Base-by-base conservation (phyloP, 306 rosid genomes). In the Prunus mongolica region DNA sequence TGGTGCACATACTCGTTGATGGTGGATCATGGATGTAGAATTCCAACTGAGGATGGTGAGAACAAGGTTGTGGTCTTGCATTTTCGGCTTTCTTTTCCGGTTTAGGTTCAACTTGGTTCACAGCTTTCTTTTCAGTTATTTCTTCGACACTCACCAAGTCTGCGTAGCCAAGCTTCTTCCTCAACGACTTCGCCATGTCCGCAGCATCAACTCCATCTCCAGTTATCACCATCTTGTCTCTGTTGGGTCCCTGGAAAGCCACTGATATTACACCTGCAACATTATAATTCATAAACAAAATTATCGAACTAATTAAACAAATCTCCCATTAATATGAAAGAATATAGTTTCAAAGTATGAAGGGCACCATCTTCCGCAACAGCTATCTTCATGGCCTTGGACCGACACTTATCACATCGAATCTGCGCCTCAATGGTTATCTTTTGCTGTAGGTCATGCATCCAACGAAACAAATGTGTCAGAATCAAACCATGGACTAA, bases 141-240 rank as follows among this genome's bases (percentile, higher is more conserved):
- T 75, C 67, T 79, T 70, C 80, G 24, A 91, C 84, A 61, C 77
- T 78, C 27, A 81, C 73, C 10, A 91, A 82, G 61, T 60, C 71
- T 0, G 93, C 90, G 65, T 67, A 32, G 66, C 77, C 75, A 61
- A 87, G 78, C 71, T 82, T 89, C 71, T 81, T 70, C 85, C 90
- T 83, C 81, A 87, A 80, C 49, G 80, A 5, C 54, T 55, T 34
- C 6, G 88, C 80, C 25, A 91, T n/a, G 45, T 68, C 11, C 0
- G 72, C 84, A 69, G 90, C 83, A 80, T 87, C 97, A 49, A 87
- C 75, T 74, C 81, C 80, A 10, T 91, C 84, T 52, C 84, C 84
- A 10, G 77, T 76, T 67, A 81, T 62, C 75, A 51, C 84, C 41
- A 81, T 54, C 57, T 50, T 74, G 27, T 65, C 78, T 46, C 45